Evolutionary conservation across 2,329 filamentous ascomycete genomes (phyloP), one percentile per base, ranked within the genome.

Genomic region (Gnomoniopsis sp.): DNA sequence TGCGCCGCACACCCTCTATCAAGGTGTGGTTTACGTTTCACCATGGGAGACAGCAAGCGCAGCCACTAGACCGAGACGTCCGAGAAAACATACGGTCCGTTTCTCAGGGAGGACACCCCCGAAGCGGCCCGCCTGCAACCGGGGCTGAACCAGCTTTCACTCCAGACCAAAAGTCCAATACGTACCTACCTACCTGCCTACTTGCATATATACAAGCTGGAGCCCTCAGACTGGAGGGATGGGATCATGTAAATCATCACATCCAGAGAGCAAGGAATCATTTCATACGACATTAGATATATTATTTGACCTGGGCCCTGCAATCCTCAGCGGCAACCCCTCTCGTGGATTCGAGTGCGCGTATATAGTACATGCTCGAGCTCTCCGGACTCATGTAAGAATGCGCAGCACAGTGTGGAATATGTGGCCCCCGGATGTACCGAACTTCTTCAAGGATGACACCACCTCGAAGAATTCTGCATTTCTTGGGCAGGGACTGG

Each of bases 111-210:
- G 50, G 55, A 60, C 55, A 51, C 55, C 49, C 55, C 58, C 57
- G 57, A 59, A 43, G 57, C 57, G 57, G 57, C 46, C 57, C 53
- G 58, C 43, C 21, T 53, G 49, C 55, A 49, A 47, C 51, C 49
- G 46, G 34, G 43, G 49, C 58, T 36, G 30, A 38, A 15, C 38
- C 38, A 41, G 38, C 38, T n/a, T 41, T 41, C n/a, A 15, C 4
- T 15, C 14, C 4, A n/a, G 38, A 41, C 38, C 26, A 30, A 30
- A 30, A 8, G n/a, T n/a, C n/a, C n/a, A n/a, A n/a, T n/a, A n/a
- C n/a, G n/a, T n/a, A n/a, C n/a, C n/a, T n/a, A n/a, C n/a, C n/a
- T n/a, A n/a, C n/a, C n/a, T n/a, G n/a, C n/a, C n/a, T n/a, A n/a
- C n/a, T n/a, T n/a, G n/a, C n/a, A n/a, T n/a, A n/a, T n/a, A n/a